A percentile compares a stretch with the other conserved stretches of the same genome.
Conservation (phyloP, 208 protist species). For the Porcisia hertigi region DNA sequence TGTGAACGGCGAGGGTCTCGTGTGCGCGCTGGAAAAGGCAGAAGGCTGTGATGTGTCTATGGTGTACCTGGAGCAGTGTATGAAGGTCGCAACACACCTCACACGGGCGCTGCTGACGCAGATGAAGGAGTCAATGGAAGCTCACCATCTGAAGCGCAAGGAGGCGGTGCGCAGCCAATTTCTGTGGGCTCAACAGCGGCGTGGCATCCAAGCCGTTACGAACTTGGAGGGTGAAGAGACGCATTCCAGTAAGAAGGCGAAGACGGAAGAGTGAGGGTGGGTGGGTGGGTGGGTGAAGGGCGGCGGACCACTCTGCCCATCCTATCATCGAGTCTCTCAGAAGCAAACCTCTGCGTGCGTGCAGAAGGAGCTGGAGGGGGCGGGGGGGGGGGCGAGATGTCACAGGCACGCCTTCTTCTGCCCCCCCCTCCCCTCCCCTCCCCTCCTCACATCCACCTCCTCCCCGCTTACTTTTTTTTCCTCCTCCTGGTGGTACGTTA, state of each 20-base stretch:
- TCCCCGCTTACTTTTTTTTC: neutral
- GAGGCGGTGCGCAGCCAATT: slow-evolving; percentile 72
- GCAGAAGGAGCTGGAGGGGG: neutral
- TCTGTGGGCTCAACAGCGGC: slow-evolving; percentile 82
- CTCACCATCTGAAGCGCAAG: slow-evolving; percentile 60
- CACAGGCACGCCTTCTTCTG: neutral
- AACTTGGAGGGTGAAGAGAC: slow-evolving; percentile 10
- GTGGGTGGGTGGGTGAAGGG: neutral
- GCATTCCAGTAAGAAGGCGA: slow-evolving; percentile 27
- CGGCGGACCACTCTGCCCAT: neutral
- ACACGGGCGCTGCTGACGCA: slow-evolving; percentile 47
- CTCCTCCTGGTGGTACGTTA: neutral
- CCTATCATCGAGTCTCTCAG: neutral
- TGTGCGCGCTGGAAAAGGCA: slow-evolving; percentile 80
- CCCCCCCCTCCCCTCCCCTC: neutral
- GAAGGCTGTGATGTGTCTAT: slow-evolving; percentile 69
- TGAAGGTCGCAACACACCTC: slow-evolving; percentile 44
- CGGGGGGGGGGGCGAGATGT: neutral
- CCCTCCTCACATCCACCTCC: neutral
- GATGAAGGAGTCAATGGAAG: slow-evolving; percentile 69
- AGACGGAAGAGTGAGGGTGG: slow-evolving; percentile 14
- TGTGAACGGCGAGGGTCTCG: slow-evolving; percentile 81
- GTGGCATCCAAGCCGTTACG: slow-evolving; percentile 47
- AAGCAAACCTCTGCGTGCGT: neutral
- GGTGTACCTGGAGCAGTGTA: slow-evolving; percentile 50